Base-by-base conservation (phyloP, 129 eudicot species). In the Helichrysum umbraculigerum region DNA sequence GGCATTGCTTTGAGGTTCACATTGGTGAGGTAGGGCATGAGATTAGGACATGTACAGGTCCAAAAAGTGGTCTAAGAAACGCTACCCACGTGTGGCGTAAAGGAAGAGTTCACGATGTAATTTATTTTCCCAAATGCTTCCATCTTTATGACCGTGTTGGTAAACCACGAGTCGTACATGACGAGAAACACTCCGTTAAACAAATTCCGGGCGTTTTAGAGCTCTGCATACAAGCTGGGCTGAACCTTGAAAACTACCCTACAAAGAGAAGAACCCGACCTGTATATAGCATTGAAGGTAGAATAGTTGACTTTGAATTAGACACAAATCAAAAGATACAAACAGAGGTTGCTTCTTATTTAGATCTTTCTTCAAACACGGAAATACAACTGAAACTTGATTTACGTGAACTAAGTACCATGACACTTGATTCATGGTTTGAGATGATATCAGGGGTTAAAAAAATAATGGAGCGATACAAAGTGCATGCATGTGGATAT, bases 191-290 rank as follows among this genome's bases (percentile, higher is more conserved):
- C 54, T 20, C 76, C 14, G 69, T 76, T 51, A 66, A 68, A 60
- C 85, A 83, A 41, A 80, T 88, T 70, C 93, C 90, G 11, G 90
- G 90, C 76, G 61, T 88, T 67, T 16, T 83, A 58, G 93, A 88
- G 78, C 85, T 88, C 8, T 88, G 93, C 68, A 74, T 88, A 81
- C 93, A 88, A 74, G 90, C 93, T 6, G 93, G 93, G 57, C 44
- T 88, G 51, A 79, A 88, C 47, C 85, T 88, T 19, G 83, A 85
- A 74, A 79, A 76, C 30, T 82, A 83, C 80, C 93, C 93, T 25
- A 75, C 84, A 14, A 83, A 59, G 80, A 76, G 93, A 81, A 83
- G 93, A 85, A 88, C 88, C 6, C 81, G 64, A 44, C 90, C 93
- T 17, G 93, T 88, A 4, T 88, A 88, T 66, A 78, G 81, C 60